Conservation (phyloP, 306 rosid genomes). For the Inga oerstediana region DNA sequence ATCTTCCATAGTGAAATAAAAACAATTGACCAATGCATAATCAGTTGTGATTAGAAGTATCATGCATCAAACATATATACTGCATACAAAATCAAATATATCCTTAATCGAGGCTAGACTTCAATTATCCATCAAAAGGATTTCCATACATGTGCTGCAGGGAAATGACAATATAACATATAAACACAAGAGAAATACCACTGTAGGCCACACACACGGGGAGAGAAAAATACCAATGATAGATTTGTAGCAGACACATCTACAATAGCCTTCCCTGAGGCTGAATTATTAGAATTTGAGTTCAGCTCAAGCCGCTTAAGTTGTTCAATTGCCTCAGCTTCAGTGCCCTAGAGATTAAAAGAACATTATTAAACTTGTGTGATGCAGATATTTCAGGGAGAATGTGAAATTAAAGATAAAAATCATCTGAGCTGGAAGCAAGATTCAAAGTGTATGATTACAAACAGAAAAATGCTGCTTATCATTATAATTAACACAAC, state of each 20-base stretch:
- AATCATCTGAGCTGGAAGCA: conserved; percentile 34
- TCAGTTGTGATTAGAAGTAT: neutral
- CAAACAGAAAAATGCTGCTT: conserved; percentile 28
- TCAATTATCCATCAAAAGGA: conserved; percentile 24
- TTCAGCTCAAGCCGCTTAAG: conserved; percentile 73
- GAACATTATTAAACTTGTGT: conserved; percentile 24
- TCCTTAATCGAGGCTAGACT: conserved; percentile 27
- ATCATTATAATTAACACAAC: conserved; percentile 22
- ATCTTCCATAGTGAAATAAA: neutral
- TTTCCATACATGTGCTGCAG: conserved; percentile 24
- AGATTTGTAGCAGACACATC: conserved; percentile 60
- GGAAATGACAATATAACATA: conserved; percentile 32
- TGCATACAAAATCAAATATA: neutral
- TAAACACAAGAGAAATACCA: conserved; percentile 27
- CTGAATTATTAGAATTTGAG: conserved; percentile 60
- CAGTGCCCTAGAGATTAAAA: conserved; percentile 68
- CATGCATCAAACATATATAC: neutral
- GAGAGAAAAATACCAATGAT: conserved; percentile 54
- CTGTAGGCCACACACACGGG: neutral
- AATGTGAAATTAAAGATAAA: conserved; percentile 18
- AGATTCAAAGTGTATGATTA: conserved; percentile 27
- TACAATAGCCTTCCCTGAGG: conserved; percentile 69
- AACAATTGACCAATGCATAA: neutral
- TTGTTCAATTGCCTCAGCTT: conserved; percentile 72
- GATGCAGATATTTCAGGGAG: conserved; percentile 13